A percentile compares a stretch with the other conserved stretches of the same genome.
phyloP scores from a whole-genome alignment of 2,329 filamentous ascomycete species.

The Byssoonygena ceratinophila region DNA sequence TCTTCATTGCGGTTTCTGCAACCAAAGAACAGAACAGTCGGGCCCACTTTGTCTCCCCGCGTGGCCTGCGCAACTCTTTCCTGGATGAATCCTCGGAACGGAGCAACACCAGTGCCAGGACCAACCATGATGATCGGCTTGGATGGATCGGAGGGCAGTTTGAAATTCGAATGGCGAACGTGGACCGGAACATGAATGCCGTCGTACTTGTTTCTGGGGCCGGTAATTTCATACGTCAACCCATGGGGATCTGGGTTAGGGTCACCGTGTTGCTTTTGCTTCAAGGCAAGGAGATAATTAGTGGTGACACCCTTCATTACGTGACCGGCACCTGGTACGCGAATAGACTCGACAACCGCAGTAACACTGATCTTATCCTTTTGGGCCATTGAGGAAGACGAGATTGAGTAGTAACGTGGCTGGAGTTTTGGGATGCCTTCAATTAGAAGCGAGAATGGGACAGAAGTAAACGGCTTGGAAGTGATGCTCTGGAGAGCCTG shows the following conservation, averaged over 20 bases:
- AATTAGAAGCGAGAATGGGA: constrained; percentile 90
- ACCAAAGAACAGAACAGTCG: constrained; percentile 86
- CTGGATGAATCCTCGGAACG: constrained; percentile 90
- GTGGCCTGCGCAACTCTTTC: constrained; percentile 77
- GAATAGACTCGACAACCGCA: constrained; percentile 78
- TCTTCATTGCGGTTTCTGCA: constrained; percentile 83
- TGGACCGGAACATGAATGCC: constrained; percentile 92
- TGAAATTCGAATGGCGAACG: constrained; percentile 97
- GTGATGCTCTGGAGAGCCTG: constrained; percentile 67
- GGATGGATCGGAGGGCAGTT: constrained; percentile 85
- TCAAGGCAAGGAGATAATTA: constrained; percentile 89
- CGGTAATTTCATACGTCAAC: constrained; percentile 72
- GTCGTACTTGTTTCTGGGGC: constrained; percentile 93
- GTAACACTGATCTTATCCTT: constrained; percentile 93
- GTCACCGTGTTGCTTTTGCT: constrained; percentile 92
- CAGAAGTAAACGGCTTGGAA: constrained; percentile 64
- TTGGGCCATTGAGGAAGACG: constrained; percentile 87
- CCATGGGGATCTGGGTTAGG: constrained; percentile 61
- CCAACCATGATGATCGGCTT: constrained; percentile 95
- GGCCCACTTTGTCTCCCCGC: constrained; percentile 70
- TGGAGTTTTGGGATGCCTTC: constrained; percentile 92
- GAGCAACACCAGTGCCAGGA: constrained; percentile 85
- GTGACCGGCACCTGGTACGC: constrained; percentile 63
- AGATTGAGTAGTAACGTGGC: constrained; percentile 98
- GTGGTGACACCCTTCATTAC: constrained; percentile 90